Conservation (phyloP, 257 asterid genomes). For the Mentha longifolia region DNA sequence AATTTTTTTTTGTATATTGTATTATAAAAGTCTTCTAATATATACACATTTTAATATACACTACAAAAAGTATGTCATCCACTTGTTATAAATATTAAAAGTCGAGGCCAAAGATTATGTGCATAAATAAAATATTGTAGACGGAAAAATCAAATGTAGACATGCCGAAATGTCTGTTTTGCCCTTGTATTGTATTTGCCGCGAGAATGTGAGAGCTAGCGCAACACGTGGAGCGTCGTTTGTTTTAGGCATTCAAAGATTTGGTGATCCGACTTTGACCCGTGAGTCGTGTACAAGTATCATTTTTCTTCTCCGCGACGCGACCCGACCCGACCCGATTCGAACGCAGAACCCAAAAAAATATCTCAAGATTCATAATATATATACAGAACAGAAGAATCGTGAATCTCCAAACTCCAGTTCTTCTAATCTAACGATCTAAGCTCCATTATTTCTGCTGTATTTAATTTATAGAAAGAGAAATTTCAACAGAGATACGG, state of each 20-base stretch:
- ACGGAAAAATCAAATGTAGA: too few species aligned
- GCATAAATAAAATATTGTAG: too few species aligned
- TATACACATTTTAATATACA: too few species aligned
- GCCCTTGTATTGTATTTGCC: neutral
- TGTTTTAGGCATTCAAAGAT: neutral
- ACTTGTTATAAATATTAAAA: too few species aligned
- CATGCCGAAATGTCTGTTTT: neutral
- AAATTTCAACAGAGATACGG: neutral
- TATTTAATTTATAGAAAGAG: neutral
- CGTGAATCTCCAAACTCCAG: constrained; percentile 19
- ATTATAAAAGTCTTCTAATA: too few species aligned
- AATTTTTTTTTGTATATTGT: too few species aligned
- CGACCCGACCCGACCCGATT: constrained; percentile 38
- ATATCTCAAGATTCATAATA: constrained; percentile 47
- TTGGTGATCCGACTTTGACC: constrained; percentile 42
- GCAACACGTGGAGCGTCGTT: constrained; percentile 27
- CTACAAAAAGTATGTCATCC: too few species aligned
- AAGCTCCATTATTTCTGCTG: constrained; percentile 24
- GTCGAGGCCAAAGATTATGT: too few species aligned
- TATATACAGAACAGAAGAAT: neutral
- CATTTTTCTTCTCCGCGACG: constrained; percentile 6
- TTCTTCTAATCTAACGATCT: neutral
- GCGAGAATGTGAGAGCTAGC: neutral
- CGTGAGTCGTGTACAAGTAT: constrained; percentile 36
- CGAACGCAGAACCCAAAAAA: constrained; percentile 26